phyloP scores from a whole-genome alignment of 495 filamentous ascomycete species.

The Lepidopterella palustris region DNA sequence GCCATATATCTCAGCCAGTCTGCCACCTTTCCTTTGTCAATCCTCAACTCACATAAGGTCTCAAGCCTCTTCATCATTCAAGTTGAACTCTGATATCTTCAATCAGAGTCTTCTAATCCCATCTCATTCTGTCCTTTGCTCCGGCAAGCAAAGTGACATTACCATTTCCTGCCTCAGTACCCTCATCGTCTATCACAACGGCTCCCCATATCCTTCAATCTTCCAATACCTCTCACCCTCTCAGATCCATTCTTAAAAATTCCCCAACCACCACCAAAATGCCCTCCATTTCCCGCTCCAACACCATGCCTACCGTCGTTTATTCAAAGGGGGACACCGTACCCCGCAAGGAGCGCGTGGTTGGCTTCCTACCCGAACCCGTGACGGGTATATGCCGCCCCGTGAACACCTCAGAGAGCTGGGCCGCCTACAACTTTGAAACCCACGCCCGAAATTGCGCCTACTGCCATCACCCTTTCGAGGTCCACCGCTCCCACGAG shows the following conservation, averaged over 20 bases:
- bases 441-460: conserved; percentile 33
- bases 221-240: no score
- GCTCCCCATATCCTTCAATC: no score
- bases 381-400: conserved; percentile 30
- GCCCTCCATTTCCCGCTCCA: conserved; percentile 19
- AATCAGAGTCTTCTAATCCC: neutral
- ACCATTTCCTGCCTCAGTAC: neutral
- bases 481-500: conserved; percentile 26
- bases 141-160: neutral
- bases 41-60: neutral
- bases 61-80: neutral
- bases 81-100: neutral
- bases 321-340: neutral
- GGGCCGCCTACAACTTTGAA: conserved; percentile 38
- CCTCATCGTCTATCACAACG: conserved; percentile 8
- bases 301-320: conserved; percentile 27
- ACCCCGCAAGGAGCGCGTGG: conserved; percentile 23
- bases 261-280: conserved; percentile 24
- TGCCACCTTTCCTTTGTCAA: neutral
- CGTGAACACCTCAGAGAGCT: conserved; percentile 29
- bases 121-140: neutral
- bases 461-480: conserved; percentile 33
- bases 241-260: conserved; percentile 26
- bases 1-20: neutral
- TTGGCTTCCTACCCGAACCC: conserved; percentile 25